A percentile compares a stretch with the other conserved stretches of the same genome.
phyloP scores from a whole-genome alignment of 805 yeast genomes.

The Kazachstania kunashirensis region DNA sequence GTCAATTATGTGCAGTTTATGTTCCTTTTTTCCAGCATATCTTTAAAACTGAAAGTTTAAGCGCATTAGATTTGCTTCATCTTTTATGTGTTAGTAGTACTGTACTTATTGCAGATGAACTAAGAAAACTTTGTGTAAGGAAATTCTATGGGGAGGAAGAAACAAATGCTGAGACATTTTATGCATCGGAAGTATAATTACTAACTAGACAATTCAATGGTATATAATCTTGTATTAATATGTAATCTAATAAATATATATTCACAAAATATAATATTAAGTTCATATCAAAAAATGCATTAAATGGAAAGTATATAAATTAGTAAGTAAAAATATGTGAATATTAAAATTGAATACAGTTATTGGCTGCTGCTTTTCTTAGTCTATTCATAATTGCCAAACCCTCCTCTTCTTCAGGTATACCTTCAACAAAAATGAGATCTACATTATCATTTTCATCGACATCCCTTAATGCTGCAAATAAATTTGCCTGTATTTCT shows the following conservation, averaged over 20 bases:
- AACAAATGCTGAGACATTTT: too few relatives aligned
- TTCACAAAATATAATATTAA: too few relatives aligned
- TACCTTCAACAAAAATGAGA: conserved; percentile 74
- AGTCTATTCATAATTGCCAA: conserved; percentile 91
- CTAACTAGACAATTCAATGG: background rate
- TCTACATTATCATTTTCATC: conserved; percentile 58
- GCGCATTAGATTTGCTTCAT: conserved; percentile 56
- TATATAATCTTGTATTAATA: too few relatives aligned
- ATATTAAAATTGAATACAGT: conserved; percentile 4
- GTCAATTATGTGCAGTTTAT: conserved; percentile 89
- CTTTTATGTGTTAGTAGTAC: conserved; percentile 59
- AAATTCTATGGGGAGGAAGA: conserved; percentile 6
- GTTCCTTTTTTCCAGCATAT: conserved; percentile 85
- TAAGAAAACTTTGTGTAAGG: conserved; percentile 43
- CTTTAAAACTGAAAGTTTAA: conserved; percentile 89
- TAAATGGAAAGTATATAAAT: too few relatives aligned
- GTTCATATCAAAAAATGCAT: too few relatives aligned
- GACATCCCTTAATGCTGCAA: conserved; percentile 60
- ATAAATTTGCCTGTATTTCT: conserved; percentile 68
- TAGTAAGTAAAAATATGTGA: background rate
- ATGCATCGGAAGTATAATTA: too few relatives aligned
- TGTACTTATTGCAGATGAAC: conserved; percentile 80
- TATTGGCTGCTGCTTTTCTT: conserved; percentile 13
- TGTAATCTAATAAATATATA: too few relatives aligned
- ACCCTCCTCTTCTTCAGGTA: conserved; percentile 68